Conservation (phyloP, 306 rosid genomes). For the Cicer yamashitae region DNA sequence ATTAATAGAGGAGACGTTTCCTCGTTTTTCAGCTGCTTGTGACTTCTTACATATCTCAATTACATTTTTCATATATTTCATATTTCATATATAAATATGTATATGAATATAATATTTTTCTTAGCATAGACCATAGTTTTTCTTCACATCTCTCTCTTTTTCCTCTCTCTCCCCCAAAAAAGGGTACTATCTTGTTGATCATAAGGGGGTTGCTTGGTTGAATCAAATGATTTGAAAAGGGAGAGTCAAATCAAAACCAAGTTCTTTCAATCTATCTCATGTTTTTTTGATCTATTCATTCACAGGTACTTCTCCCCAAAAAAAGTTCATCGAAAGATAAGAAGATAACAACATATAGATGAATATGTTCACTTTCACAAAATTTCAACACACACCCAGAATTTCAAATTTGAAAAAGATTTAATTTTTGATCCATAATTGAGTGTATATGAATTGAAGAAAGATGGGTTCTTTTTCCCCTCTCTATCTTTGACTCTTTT, state of each 20-base stretch:
- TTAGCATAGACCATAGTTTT: constrained; percentile 39
- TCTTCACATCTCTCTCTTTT: background rate
- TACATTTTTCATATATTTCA: constrained; percentile 25
- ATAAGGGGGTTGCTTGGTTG: constrained; percentile 54
- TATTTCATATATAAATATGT: background rate
- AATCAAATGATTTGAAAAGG: constrained; percentile 67
- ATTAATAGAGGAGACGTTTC: constrained; percentile 71
- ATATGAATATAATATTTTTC: constrained; percentile 5
- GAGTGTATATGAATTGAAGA: constrained; percentile 71
- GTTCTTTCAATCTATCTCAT: constrained; percentile 35
- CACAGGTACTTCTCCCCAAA: constrained; percentile 71
- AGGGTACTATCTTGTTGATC: constrained; percentile 52
- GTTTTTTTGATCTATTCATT: constrained; percentile 64
- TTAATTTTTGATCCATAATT: constrained; percentile 9
- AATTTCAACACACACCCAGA: constrained; percentile 43
- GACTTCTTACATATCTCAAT: constrained; percentile 63
- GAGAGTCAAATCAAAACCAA: constrained; percentile 71
- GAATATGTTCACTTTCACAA: constrained; percentile 13
- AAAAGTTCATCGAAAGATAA: constrained; percentile 42
- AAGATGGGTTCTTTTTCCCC: constrained; percentile 72
- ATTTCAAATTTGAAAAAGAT: constrained; percentile 18
- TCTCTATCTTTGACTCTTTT: constrained; percentile 42
- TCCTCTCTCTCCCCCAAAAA: constrained; percentile 8
- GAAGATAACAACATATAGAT: constrained; percentile 11
- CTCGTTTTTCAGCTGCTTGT: constrained; percentile 77